Percentiles rank a stretch among this genome's conserved stretches.
These are phyloP conservation scores for Trichophyton verrucosum DNA, from an alignment of 2,329 filamentous ascomycete genomes.

Conservation along the genomic window DNA sequence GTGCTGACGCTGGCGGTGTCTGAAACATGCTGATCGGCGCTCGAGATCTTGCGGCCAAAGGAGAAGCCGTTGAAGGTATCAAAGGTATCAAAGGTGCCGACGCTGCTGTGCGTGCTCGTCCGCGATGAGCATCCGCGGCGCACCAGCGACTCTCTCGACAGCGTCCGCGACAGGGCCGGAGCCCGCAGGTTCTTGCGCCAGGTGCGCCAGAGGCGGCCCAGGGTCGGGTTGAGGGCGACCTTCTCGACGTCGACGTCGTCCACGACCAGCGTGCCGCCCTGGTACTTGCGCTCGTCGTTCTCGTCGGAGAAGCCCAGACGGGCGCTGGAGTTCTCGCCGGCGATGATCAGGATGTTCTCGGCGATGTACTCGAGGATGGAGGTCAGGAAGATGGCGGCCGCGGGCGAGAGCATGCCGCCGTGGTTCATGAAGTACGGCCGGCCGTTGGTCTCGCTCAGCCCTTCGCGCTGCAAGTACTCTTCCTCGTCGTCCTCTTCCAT, in stretches of 20 bases:
- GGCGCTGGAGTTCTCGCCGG: constrained; percentile 64
- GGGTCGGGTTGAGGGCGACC: constrained; percentile 73
- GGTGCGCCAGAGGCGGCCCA: constrained; percentile 82
- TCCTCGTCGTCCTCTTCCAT: constrained; percentile 98
- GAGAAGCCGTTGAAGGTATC: constrained; percentile 8
- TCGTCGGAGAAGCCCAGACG: constrained; percentile 41
- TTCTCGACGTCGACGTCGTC: constrained; percentile 89
- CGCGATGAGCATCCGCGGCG: constrained; percentile 19
- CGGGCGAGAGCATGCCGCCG: constrained; percentile 64
- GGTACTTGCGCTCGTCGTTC: constrained; percentile 26
- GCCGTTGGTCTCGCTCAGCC: constrained; percentile 48
- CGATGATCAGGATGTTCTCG: constrained; percentile 78
- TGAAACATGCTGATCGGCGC: constrained; percentile 5
- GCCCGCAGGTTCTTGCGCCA: constrained; percentile 65
- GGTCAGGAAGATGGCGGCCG: constrained; percentile 89
- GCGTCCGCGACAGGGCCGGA: constrained; percentile 28
- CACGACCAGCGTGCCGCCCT: constrained; percentile 52
- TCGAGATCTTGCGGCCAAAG: neutral
- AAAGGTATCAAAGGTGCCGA: constrained; percentile 19
- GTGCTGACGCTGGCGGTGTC: constrained; percentile 7
- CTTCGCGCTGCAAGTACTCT: constrained; percentile 68
- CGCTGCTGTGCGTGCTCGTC: constrained; percentile 28
- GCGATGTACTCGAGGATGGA: constrained; percentile 90
- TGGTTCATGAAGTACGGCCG: constrained; percentile 43
- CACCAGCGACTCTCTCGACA: constrained; percentile 31